Conservation (phyloP, 208 protist genomes). For the Strigomonas culicis region DNA sequence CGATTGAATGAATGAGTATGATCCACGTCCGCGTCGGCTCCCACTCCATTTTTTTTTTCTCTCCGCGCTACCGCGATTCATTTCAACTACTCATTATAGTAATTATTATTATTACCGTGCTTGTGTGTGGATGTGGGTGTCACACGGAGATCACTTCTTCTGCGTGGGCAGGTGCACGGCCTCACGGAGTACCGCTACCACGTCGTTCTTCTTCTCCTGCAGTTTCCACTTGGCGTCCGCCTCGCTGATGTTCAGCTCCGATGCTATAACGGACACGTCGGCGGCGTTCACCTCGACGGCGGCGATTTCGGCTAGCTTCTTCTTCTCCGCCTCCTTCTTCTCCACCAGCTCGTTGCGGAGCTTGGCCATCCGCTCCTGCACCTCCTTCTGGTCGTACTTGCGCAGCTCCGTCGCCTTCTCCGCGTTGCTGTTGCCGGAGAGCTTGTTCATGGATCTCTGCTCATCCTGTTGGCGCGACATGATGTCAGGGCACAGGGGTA, state of each 20-base stretch:
- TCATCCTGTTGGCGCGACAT: conserved; percentile 51
- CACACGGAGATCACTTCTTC: conserved; percentile 17
- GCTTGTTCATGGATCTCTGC: conserved; percentile 72
- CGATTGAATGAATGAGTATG: no score
- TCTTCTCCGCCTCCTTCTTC: conserved; percentile 54
- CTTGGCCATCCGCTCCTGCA: conserved; percentile 67
- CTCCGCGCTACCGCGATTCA: not conserved
- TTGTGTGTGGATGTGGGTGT: not conserved
- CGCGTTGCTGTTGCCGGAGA: conserved; percentile 36
- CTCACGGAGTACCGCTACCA: conserved; percentile 55
- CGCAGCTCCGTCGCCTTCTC: conserved; percentile 71
- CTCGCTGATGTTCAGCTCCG: conserved; percentile 29
- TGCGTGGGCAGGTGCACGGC: conserved; percentile 58
- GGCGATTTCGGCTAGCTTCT: conserved; percentile 44
- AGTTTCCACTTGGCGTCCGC: conserved; percentile 38
- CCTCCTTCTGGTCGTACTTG: conserved; percentile 64
- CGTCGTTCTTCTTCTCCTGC: conserved; percentile 57
- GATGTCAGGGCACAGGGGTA: no score
- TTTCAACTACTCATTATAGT: not conserved
- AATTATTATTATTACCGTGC: conserved; percentile 1
- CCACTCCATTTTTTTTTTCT: conserved; percentile 16
- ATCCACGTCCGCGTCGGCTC: not conserved
- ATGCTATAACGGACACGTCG: conserved; percentile 49
- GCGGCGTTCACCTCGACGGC: conserved; percentile 33
- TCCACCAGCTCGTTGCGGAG: conserved; percentile 54